Conservation (phyloP, 176 grass and related monocot species). For the Oropetium thomaeum region DNA sequence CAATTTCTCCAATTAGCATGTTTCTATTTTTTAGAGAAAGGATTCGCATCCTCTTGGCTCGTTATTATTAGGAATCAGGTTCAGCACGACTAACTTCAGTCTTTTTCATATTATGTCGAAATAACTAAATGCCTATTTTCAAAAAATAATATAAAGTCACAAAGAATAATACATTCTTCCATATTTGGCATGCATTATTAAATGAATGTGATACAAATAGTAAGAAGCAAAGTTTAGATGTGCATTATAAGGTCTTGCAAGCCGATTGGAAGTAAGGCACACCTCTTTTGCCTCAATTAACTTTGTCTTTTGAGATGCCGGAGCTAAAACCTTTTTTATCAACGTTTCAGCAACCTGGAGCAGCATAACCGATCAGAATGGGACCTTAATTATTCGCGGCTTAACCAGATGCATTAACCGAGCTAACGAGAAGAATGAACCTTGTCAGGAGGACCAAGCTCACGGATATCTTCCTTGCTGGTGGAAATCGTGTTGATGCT, state of each 20-base stretch:
- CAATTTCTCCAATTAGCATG: neutral
- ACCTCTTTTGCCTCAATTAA: conserved; percentile 95
- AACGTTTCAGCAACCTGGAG: conserved; percentile 77
- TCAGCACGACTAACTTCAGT: neutral
- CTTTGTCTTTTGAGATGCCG: conserved; percentile 77
- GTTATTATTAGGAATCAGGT: neutral
- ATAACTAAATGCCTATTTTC: neutral
- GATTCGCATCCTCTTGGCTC: neutral
- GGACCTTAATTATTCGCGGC: neutral
- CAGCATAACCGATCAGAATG: neutral
- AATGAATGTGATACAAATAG: neutral
- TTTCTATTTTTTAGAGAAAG: neutral
- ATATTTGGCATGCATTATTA: neutral
- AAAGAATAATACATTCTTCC: neutral
- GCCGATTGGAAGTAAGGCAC: neutral
- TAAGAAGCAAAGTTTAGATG: neutral
- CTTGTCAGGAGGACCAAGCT: conserved; percentile 78
- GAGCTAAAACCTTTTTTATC: conserved; percentile 72
- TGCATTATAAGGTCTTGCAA: neutral
- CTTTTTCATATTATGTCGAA: neutral
- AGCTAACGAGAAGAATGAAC: conserved; percentile 18
- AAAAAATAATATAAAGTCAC: neutral
- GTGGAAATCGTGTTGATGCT: conserved; percentile 81
- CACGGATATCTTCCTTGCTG: conserved; percentile 73
- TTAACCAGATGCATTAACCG: neutral